Percentiles rank a stretch among this genome's conserved stretches.
Evolutionary conservation across 1,284 basidiomycete genomes (phyloP).

Genomic region (Porogramme epimiltina): DNA sequence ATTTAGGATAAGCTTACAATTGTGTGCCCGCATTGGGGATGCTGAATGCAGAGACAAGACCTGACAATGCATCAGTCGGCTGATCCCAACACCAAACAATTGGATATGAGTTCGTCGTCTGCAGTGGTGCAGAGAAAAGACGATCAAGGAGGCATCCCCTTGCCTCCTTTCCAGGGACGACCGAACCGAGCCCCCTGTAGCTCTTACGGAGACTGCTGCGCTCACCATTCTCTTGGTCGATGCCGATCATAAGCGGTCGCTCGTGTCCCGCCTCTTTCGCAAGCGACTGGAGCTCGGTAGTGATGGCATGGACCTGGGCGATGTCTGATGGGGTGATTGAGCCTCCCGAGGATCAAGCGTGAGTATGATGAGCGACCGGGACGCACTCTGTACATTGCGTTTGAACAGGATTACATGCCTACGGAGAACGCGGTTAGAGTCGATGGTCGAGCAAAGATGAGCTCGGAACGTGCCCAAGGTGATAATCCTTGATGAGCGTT

Average conservation of each 20-base stretch:
- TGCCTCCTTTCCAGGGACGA: no score
- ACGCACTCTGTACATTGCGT: slow-evolving; percentile 58
- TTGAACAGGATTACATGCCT: slow-evolving; percentile 69
- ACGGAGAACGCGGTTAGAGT: background rate
- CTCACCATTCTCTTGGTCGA: slow-evolving; percentile 72
- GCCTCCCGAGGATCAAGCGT: background rate
- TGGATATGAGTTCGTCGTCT: no score
- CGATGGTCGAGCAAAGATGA: background rate
- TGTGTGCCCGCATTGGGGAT: slow-evolving; percentile 56
- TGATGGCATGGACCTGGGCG: slow-evolving; percentile 48
- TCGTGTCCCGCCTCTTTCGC: slow-evolving; percentile 59
- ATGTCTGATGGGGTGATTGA: slow-evolving; percentile 39
- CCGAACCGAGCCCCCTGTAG: no score
- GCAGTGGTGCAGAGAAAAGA: no score
- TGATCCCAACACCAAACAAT: no score
- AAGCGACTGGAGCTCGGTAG: slow-evolving; percentile 51
- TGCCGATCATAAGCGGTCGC: slow-evolving; percentile 63
- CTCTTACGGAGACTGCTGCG: no score
- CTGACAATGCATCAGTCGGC: slow-evolving; percentile 31
- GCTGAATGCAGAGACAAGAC: slow-evolving; percentile 67
- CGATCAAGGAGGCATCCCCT: no score
- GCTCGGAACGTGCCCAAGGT: slow-evolving; percentile 48
- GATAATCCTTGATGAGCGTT: slow-evolving; percentile 60
- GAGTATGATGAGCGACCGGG: background rate
- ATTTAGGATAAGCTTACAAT: slow-evolving; percentile 53